A percentile compares a stretch with the other conserved stretches of the same genome.
phyloP scores from a whole-genome alignment of 495 filamentous ascomycete species.

The Mytilinidion resinicola region DNA sequence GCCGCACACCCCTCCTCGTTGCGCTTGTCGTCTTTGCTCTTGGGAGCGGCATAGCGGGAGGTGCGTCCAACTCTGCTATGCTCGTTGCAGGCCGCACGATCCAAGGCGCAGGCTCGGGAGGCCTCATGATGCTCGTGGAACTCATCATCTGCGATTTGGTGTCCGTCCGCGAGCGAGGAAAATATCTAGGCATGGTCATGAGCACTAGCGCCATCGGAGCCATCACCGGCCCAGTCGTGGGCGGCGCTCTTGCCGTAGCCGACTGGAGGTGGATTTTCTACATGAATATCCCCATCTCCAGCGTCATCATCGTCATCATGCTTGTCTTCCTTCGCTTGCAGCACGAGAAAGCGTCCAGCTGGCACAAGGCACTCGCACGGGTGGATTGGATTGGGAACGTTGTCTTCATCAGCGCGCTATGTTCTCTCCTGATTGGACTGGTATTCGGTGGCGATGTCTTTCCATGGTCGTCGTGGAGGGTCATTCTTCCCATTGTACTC shows the following conservation, averaged over 20 bases:
- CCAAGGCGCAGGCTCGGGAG: slow-evolving; percentile 38
- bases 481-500: slow-evolving; percentile 10
- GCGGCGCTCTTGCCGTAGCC: slow-evolving; percentile 4
- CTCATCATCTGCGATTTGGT: slow-evolving; percentile 38
- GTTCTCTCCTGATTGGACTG: slow-evolving; percentile 6
- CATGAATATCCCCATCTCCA: slow-evolving; percentile 22
- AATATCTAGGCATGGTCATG: slow-evolving; percentile 26
- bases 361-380: neutral
- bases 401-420: slow-evolving; percentile 3
- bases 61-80: slow-evolving; percentile 6
- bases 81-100: slow-evolving; percentile 35
- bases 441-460: slow-evolving; percentile 3
- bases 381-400: slow-evolving; percentile 15
- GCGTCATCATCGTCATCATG: neutral
- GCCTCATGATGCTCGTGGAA: slow-evolving; percentile 33
- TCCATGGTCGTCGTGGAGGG: slow-evolving; percentile 11
- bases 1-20: slow-evolving; percentile 9
- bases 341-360: neutral
- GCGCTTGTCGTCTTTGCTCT: slow-evolving; percentile 19
- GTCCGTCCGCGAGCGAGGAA: slow-evolving; percentile 25
- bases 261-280: slow-evolving; percentile 21
- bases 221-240: slow-evolving; percentile 10
- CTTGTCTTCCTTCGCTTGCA: slow-evolving; percentile 5
- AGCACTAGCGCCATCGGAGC: slow-evolving; percentile 1
- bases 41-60: slow-evolving; percentile 25